Base-by-base conservation (phyloP, 495 filamentous ascomycete genomes). In the Tuber microsphaerosporum region DNA sequence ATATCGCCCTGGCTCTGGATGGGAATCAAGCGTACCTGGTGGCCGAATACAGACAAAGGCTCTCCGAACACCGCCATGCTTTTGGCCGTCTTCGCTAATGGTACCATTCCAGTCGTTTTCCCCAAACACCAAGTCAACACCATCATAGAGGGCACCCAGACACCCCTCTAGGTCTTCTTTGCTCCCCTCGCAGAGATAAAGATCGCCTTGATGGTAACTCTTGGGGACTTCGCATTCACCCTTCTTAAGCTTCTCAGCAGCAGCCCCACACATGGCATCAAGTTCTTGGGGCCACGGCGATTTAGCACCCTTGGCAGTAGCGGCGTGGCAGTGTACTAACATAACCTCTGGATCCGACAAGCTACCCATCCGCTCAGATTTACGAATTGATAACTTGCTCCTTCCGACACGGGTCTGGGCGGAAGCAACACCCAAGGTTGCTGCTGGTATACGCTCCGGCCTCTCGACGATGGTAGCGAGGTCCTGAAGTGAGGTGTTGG, bases 371-470 rank as follows among this genome's bases (percentile, higher is more conserved):
- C 81, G 75, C n/a, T 76, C 74, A 0, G 75, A 81, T 61, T 83
- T 83, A 26, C 75, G 51, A 34, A 83, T 75, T 39, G 78, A 79
- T 26, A 83, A 44, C 39, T 73, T 76, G n/a, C 92, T 86, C 75
- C 89, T 91, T 5, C 94, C 94, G 31, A 97, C 87, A 45, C 91
- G 88, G 34, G 97, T 91, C 84, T 97, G 97, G 6, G 95, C 95
- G n/a, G 90, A 87, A 20, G 93, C 89, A 7, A 97, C 85, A 10
- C 95, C 95, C 56, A 95, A 80, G 0, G 93, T 89, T 76, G 89
- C 89, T 8, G 96, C 96, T 76, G 92, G 93, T 70, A 99, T 90
- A 48, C 95, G 89, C 85, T 99, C 95, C 43, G 95, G 95, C 48
- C 94, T 87, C 84, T 99, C 95, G 20, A 97, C 93, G 70, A 98